Base-by-base conservation (phyloP, 345 rosid species). In the Hypericum androsaemum region DNA sequence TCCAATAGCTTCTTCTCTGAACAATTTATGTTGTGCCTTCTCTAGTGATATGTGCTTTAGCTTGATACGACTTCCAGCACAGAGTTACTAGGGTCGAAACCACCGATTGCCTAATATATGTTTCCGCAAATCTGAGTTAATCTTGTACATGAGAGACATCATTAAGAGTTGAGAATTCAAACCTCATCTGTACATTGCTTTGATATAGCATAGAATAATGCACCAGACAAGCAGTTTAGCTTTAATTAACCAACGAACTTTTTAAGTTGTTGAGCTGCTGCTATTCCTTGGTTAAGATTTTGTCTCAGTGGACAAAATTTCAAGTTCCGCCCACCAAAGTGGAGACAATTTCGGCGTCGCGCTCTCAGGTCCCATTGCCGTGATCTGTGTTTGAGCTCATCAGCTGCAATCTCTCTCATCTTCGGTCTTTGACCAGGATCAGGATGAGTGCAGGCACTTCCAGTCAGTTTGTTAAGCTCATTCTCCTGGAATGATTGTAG, bases 261-360 rank as follows among this genome's bases (percentile, higher is more conserved):
- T n/a, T 6, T n/a, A 14, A 47, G n/a, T 42, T 35, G 15, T 50
- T 28, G 32, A 1, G 32, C n/a, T 22, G 32, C 5, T 12, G 17
- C 7, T 16, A 51, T 52, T 16, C 39, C 38, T 11, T 47, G 37
- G 40, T 47, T 12, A 44, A 10, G 39, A 17, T 13, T 44, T 55
- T 47, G 52, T 41, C 60, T 77, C 65, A 73, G 50, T 53, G 35
- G 98, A 76, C 78, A 80, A 57, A 58, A 94, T 83, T 74, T 88
- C 97, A 51, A 94, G 87, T 59, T 94, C 95, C 14, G 95, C 94
- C 95, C 99, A 88, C 99, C 95, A 94, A 47, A 80, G 79, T 51
- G 94, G 89, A 58, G 94, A 88, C 42, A 65, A 45, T 74, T 84
- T 81, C 14, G 97, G 97, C 9, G 71, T 67, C 47, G 89, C 97